Base-by-base conservation (phyloP, 1,284 basidiomycete species). In the Ganoderma leucocontextum region DNA sequence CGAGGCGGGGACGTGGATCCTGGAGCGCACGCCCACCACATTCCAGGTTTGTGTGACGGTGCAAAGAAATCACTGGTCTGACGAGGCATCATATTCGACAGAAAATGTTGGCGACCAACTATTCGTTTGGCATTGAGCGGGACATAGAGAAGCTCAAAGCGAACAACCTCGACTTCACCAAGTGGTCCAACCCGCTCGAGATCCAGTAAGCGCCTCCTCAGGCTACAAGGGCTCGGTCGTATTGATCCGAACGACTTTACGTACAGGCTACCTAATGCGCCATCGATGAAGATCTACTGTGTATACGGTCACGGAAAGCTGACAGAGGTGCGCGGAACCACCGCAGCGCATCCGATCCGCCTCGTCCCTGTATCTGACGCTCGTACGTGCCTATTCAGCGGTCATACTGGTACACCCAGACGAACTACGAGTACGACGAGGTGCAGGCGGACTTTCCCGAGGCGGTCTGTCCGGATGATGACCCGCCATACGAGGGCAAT, bases 111-210 rank as follows among this genome's bases (percentile, higher is more conserved):
- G 85, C 83, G 53, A 86, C 86, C 1, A 99, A 99, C 79, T 99
- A 97, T 81, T 96, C 94, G n/a, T 92, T 91, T 79, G 97, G 96
- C 0, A 92, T 99, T 60, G 97, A 99, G 82, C 86, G 89, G 12
- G 88, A 97, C 75, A 89, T 90, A 69, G 81, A 85, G 64, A 80
- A 84, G 61, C 78, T 97, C 67, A 85, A 85, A 75, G 81, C 78
- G 72, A 97, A 96, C 77, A 86, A 91, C 73, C 73, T 83, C 52
- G 91, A 96, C 80, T 90, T 88, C 74, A 86, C 81, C 9, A 95
- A 96, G 82, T 99, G 97, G 97, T 87, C 91, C n/a, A 99, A 99
- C 79, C 97, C 97, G 10, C 85, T 99, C 7, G 97, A 99, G 81
- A 86, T 93, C 25, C 88, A 89, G 92, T 92, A 73, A 62, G 83